Conservation (phyloP, 1,139 yeast genomes). For the Candida sanyaensis region DNA sequence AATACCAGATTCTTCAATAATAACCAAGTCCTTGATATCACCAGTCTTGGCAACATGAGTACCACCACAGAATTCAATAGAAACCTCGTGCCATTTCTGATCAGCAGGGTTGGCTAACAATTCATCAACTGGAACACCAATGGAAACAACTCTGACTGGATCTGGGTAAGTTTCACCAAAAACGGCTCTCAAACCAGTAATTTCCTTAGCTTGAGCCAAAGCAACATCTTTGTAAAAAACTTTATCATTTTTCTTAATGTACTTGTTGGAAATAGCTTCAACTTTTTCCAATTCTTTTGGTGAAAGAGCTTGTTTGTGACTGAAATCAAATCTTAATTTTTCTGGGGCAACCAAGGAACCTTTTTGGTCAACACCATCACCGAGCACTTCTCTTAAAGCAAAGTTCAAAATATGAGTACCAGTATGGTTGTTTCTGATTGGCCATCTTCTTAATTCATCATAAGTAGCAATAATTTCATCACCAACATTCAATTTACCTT, state of each 20-base stretch:
- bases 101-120: constrained; percentile 69
- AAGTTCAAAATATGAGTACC: constrained; percentile 95
- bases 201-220: constrained; percentile 68
- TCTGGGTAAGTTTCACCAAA: constrained; percentile 99
- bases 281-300: constrained; percentile 71
- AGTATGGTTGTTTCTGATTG: constrained; percentile 95
- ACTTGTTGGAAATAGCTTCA: constrained; percentile 71
- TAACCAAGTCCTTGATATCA: constrained; percentile 87
- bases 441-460: constrained; percentile 95
- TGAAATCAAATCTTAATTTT: constrained; percentile 92
- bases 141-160: constrained; percentile 96
- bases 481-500: constrained; percentile 69
- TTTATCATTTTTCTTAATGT: constrained; percentile 66
- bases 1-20: constrained; percentile 94
- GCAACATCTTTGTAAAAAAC: constrained; percentile 86
- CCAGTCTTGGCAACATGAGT: constrained; percentile 93
- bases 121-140: constrained; percentile 88
- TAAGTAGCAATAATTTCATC: constrained; percentile 82
- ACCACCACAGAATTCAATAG: constrained; percentile 99
- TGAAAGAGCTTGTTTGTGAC: constrained; percentile 81
- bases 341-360: constrained; percentile 97
- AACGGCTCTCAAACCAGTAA: constrained; percentile 91
- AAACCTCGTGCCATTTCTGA: constrained; percentile 71
- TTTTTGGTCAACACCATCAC: constrained; percentile 89
- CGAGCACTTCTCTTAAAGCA: constrained; percentile 83